Evolutionary conservation across 805 yeast genomes (phyloP).

Genomic region (Metschnikowia koreensis): DNA sequence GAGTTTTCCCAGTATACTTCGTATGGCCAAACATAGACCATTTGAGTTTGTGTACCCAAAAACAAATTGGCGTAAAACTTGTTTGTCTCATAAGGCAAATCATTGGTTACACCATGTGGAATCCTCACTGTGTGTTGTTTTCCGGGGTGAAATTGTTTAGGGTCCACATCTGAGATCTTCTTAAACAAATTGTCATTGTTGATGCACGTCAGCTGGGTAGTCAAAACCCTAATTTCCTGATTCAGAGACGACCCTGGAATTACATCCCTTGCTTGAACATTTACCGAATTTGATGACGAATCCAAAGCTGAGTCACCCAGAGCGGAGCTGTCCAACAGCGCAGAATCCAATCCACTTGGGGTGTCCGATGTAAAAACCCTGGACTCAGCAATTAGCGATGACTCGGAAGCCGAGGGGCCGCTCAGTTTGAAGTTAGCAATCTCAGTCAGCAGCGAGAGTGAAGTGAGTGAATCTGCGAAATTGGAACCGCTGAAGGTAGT

Average conservation of each 20-base stretch:
- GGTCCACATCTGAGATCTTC: slow-evolving; percentile 45
- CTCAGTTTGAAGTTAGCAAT: no score
- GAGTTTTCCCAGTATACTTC: slow-evolving; percentile 53
- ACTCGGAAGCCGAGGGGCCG: no score
- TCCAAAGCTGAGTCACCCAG: no score
- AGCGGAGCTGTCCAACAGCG: no score
- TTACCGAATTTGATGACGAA: no score
- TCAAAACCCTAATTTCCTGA: neutral
- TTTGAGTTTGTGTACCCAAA: slow-evolving; percentile 51
- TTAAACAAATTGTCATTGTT: slow-evolving; percentile 40
- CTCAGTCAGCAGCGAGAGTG: no score
- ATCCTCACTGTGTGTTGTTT: slow-evolving; percentile 44
- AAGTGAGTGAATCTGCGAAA: no score
- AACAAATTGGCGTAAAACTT: slow-evolving; percentile 70
- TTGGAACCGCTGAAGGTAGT: no score
- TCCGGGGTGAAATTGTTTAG: slow-evolving; percentile 46
- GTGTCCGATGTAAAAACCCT: no score
- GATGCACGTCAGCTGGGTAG: neutral
- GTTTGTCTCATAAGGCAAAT: slow-evolving; percentile 59
- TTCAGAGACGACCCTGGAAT: neutral
- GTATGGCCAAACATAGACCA: slow-evolving; percentile 68
- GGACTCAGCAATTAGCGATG: no score
- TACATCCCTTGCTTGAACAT: no score
- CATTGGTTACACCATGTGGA: slow-evolving; percentile 48
- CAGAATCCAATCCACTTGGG: no score